Conservation (phyloP, 179 eudicot species). For the Nepenthes alata region DNA sequence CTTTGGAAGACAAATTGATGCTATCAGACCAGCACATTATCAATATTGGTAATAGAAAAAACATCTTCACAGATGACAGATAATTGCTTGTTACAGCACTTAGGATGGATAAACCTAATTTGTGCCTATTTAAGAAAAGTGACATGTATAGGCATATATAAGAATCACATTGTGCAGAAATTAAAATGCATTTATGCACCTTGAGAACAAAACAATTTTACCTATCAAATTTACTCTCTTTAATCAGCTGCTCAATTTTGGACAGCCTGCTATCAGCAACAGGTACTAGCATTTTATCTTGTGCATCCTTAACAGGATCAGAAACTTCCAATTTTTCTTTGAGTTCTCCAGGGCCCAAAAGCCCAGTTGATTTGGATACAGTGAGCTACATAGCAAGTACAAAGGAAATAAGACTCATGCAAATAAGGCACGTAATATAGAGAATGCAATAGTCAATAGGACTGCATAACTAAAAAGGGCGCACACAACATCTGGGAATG, state of each 20-base stretch:
- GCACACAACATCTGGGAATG: too few species aligned
- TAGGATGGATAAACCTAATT: too few species aligned
- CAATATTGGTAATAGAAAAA: too few species aligned
- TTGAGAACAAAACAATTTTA: conserved; percentile 11
- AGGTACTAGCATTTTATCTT: conserved; percentile 12
- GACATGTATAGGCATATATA: too few species aligned
- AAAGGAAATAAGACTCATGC: background rate
- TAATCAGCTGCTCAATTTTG: conserved; percentile 61
- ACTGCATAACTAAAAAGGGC: too few species aligned
- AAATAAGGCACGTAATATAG: too few species aligned
- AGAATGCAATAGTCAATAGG: too few species aligned
- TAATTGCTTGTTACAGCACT: too few species aligned
- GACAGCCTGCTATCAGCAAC: conserved; percentile 25
- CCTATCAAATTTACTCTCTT: conserved; percentile 66
- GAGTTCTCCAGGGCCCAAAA: conserved; percentile 15
- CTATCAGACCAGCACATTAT: background rate
- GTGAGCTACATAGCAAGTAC: conserved; percentile 26
- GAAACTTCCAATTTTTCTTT: conserved; percentile 19
- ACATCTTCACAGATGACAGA: too few species aligned
- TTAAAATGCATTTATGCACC: background rate
- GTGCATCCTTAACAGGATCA: conserved; percentile 16
- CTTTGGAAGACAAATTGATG: background rate
- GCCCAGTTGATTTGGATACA: conserved; percentile 19
- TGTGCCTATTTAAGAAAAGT: too few species aligned
- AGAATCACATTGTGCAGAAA: background rate